Evolutionary conservation across 1,284 basidiomycete species (phyloP).

Genomic region (Microbotryomycetes sp.): DNA sequence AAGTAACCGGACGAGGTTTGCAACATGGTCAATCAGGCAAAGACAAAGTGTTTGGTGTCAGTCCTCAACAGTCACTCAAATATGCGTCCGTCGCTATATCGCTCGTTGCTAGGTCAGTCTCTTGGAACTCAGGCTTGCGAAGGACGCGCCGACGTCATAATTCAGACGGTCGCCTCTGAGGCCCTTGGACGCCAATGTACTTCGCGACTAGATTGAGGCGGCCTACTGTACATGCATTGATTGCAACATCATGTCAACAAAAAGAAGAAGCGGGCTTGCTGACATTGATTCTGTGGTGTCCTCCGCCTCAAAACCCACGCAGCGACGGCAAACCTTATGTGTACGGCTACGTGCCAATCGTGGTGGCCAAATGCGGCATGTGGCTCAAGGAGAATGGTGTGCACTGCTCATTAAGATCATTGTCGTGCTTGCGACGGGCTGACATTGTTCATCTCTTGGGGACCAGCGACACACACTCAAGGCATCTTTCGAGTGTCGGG

Average conservation of each 20-base stretch:
- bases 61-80: slow-evolving; percentile 72
- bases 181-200: slow-evolving; percentile 6
- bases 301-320: not conserved
- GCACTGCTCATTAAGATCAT: slow-evolving; percentile 26
- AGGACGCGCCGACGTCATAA: too few relatives aligned
- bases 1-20: slow-evolving; percentile 13
- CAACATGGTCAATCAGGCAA: slow-evolving; percentile 14
- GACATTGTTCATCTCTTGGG: slow-evolving; percentile 9
- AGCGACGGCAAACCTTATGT: slow-evolving; percentile 42
- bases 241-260: too few relatives aligned
- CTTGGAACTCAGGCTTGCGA: too few relatives aligned
- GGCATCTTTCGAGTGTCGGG: slow-evolving; percentile 93
- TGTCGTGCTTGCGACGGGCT: slow-evolving; percentile 3
- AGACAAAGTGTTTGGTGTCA: slow-evolving; percentile 67
- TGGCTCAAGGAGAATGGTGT: slow-evolving; percentile 84
- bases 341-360: slow-evolving; percentile 79
- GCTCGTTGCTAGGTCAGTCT: slow-evolving; percentile 61
- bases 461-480: slow-evolving; percentile 78
- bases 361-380: slow-evolving; percentile 92
- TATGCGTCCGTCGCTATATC: slow-evolving; percentile 91
- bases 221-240: too few relatives aligned
- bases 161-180: slow-evolving; percentile 11
- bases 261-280: not conserved
- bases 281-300: not conserved
- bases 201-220: too few relatives aligned